A percentile compares a stretch with the other conserved stretches of the same genome.
Conservation (phyloP, 306 rosid genomes). For the Alnus glutinosa region DNA sequence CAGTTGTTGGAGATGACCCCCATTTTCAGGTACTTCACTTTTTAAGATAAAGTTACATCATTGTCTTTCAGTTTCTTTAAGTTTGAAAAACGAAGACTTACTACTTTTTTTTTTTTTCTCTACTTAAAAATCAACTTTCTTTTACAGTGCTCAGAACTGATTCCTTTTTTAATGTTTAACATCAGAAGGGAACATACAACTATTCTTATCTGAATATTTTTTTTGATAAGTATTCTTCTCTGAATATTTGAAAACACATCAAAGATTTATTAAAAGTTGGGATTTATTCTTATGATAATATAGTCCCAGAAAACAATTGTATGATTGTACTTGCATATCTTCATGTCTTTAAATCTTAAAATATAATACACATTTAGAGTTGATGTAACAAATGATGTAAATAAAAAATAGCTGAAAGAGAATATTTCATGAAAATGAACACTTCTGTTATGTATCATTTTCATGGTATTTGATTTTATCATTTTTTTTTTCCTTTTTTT, state of each 20-base stretch:
- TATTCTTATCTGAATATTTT: background rate
- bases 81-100: background rate
- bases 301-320: too few species aligned
- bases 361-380: too few species aligned
- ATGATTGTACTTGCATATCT: too few species aligned
- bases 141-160: background rate
- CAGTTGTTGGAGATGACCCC: slow-evolving; percentile 92
- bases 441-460: too few species aligned
- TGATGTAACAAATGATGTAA: too few species aligned
- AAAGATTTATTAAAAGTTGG: background rate
- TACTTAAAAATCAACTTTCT: too few species aligned
- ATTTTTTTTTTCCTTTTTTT: too few species aligned
- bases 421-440: too few species aligned
- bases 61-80: background rate
- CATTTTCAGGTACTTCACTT: slow-evolving; percentile 75
- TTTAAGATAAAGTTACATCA: background rate
- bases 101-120: background rate
- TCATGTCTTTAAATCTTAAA: too few species aligned
- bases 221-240: background rate
- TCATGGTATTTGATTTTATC: too few species aligned
- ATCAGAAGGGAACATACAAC: too few species aligned
- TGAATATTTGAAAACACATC: background rate
- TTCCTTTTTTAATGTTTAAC: background rate
- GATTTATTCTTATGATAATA: background rate
- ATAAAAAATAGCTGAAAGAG: too few species aligned